These are phyloP conservation scores for Venturia carpophila DNA, from an alignment of 2,329 filamentous ascomycete genomes.

Conservation along the genomic window DNA sequence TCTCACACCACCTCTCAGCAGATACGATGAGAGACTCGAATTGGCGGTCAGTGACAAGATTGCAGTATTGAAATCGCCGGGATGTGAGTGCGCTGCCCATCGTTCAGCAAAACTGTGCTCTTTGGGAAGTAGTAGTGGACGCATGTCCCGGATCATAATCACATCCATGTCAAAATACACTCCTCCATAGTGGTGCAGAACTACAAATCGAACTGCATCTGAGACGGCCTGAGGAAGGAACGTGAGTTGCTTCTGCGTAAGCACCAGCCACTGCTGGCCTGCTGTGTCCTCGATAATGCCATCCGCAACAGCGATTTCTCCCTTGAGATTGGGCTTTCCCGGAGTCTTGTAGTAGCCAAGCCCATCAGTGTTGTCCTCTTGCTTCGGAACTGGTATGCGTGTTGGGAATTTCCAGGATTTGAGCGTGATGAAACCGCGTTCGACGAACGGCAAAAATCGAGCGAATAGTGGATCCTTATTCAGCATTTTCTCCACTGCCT, in stretches of 20 bases:
- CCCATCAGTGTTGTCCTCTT: constrained; percentile 41
- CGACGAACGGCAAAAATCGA: constrained; percentile 46
- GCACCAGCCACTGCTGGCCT: constrained; percentile 46
- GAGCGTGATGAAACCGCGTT: constrained; percentile 45
- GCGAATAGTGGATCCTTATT: constrained; percentile 45
- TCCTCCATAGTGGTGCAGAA: constrained; percentile 47
- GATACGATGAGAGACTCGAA: constrained; percentile 46
- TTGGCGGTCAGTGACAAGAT: constrained; percentile 51
- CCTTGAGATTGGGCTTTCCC: constrained; percentile 36
- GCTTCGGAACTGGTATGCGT: constrained; percentile 44
- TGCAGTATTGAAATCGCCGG: constrained; percentile 51
- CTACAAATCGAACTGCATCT: constrained; percentile 48
- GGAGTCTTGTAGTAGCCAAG: constrained; percentile 43
- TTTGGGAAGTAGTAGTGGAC: constrained; percentile 44
- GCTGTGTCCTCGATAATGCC: constrained; percentile 43
- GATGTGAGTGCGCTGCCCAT: constrained; percentile 46
- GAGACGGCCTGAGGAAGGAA: constrained; percentile 52
- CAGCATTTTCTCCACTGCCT: constrained; percentile 45
- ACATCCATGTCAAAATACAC: constrained; percentile 52
- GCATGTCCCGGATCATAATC: constrained; percentile 47
- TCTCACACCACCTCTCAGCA: constrained; percentile 47
- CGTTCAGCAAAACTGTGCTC: constrained; percentile 48
- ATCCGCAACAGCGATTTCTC: constrained; percentile 41
- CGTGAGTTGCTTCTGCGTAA: constrained; percentile 49
- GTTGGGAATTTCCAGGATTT: constrained; percentile 48